Percentiles rank a stretch among this genome's conserved stretches.
Conservation (phyloP, 441 rosid species). For the Lepidium campestre region DNA sequence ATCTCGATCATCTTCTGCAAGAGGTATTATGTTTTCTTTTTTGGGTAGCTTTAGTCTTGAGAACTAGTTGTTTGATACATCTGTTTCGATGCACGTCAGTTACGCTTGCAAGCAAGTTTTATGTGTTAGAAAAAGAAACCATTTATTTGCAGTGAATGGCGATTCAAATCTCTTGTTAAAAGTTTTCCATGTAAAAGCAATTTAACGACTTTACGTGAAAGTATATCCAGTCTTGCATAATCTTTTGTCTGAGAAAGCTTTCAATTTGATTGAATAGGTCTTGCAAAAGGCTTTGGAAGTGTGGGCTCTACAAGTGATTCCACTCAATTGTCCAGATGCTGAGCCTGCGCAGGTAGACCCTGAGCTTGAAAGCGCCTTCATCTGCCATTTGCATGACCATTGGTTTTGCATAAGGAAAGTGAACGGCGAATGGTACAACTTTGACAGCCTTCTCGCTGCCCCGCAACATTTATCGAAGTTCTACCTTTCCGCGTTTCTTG, state of each 20-base stretch:
- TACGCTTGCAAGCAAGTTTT: not conserved
- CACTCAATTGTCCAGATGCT: constrained; percentile 79
- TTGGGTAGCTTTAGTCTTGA: not conserved
- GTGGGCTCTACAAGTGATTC: constrained; percentile 88
- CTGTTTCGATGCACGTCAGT: not conserved
- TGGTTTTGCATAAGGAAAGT: constrained; percentile 94
- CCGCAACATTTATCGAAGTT: constrained; percentile 85
- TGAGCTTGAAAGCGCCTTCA: constrained; percentile 77
- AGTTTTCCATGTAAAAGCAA: not conserved
- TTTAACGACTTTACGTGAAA: not conserved
- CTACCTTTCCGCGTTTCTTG: constrained; percentile 79
- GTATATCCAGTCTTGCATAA: not conserved
- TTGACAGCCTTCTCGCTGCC: constrained; percentile 84
- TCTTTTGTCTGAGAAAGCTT: not conserved
- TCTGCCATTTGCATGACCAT: constrained; percentile 91
- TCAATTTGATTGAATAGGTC: constrained; percentile 44
- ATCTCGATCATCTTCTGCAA: not conserved
- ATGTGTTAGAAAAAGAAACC: not conserved
- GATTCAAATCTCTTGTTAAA: not conserved
- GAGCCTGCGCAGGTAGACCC: constrained; percentile 92
- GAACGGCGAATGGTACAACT: constrained; percentile 92
- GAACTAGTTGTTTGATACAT: not conserved
- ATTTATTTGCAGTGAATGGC: not conserved
- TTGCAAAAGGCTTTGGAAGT: constrained; percentile 90
- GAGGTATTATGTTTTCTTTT: not conserved